Percentiles rank a stretch among this genome's conserved stretches.
These are phyloP conservation scores for Salix purpurea DNA, from an alignment of 345 rosid species.

Conservation along the genomic window DNA sequence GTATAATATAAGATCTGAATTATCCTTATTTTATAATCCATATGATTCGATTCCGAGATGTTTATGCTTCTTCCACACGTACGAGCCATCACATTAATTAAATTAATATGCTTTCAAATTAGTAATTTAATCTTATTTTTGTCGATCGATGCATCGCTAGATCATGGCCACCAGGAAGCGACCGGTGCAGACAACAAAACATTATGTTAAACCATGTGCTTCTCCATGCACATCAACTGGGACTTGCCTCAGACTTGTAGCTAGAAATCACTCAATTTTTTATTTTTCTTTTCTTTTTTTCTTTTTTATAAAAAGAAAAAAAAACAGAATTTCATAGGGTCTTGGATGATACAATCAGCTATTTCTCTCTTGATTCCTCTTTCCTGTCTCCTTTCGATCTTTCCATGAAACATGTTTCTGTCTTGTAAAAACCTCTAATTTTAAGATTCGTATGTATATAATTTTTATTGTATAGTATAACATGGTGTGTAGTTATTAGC, in stretches of 20 bases:
- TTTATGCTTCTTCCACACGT: not conserved
- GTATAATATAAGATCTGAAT: not conserved
- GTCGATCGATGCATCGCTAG: not conserved
- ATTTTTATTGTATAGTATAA: too few relatives aligned
- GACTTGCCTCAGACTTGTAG: not conserved
- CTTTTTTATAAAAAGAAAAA: too few relatives aligned
- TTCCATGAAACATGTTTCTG: too few relatives aligned
- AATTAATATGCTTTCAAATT: not conserved
- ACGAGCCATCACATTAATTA: not conserved
- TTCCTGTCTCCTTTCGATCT: too few relatives aligned
- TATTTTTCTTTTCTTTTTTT: not conserved
- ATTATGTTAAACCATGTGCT: conserved; percentile 9
- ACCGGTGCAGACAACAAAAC: not conserved
- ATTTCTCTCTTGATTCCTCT: too few relatives aligned
- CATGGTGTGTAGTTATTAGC: too few relatives aligned
- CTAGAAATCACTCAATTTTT: too few relatives aligned
- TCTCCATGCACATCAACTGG: not conserved
- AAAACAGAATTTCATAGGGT: too few relatives aligned
- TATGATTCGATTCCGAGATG: not conserved
- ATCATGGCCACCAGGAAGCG: conserved; percentile 6
- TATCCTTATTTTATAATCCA: not conserved
- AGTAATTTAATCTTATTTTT: not conserved
- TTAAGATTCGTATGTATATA: too few relatives aligned
- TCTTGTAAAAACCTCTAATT: too few relatives aligned
- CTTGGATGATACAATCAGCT: too few relatives aligned